Evolutionary conservation across 2,329 filamentous ascomycete genomes (phyloP).

Genomic region (Fusarium hainanense): DNA sequence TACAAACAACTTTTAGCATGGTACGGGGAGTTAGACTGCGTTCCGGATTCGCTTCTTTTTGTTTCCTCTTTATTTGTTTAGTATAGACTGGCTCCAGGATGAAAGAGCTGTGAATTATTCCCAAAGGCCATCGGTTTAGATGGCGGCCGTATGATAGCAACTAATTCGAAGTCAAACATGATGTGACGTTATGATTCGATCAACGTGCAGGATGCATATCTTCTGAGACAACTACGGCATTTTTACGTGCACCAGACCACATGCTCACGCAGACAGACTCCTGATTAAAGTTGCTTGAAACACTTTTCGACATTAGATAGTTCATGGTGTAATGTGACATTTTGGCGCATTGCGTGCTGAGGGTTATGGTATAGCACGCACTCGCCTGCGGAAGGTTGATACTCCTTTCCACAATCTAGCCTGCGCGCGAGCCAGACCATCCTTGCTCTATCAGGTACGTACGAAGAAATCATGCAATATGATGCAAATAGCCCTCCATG

Average conservation of each 20-base stretch:
- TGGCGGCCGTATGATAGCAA: not conserved
- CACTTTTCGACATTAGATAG: constrained; percentile 37
- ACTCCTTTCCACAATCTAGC: constrained; percentile 43
- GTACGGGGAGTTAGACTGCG: constrained; percentile 39
- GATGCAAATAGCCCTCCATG: constrained; percentile 46
- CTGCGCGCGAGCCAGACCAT: constrained; percentile 46
- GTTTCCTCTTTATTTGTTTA: constrained; percentile 6
- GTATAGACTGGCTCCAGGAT: constrained; percentile 23
- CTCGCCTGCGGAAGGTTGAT: constrained; percentile 35
- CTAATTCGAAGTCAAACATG: not conserved
- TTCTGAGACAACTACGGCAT: constrained; percentile 1
- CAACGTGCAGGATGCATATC: not conserved
- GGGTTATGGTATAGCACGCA: constrained; percentile 39
- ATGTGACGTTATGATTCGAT: not conserved
- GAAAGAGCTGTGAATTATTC: not conserved
- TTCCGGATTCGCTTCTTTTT: constrained; percentile 4
- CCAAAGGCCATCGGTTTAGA: not conserved
- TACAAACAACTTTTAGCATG: constrained; percentile 34
- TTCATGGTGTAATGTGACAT: constrained; percentile 41
- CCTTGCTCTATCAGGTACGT: constrained; percentile 51
- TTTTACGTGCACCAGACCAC: constrained; percentile 1
- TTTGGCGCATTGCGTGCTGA: constrained; percentile 40
- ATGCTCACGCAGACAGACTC: not conserved
- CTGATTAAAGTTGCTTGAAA: constrained; percentile 21
- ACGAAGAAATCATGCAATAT: constrained; percentile 47